phyloP scores from a whole-genome alignment of 257 asterid genomes.

The Solanum habrochaites region DNA sequence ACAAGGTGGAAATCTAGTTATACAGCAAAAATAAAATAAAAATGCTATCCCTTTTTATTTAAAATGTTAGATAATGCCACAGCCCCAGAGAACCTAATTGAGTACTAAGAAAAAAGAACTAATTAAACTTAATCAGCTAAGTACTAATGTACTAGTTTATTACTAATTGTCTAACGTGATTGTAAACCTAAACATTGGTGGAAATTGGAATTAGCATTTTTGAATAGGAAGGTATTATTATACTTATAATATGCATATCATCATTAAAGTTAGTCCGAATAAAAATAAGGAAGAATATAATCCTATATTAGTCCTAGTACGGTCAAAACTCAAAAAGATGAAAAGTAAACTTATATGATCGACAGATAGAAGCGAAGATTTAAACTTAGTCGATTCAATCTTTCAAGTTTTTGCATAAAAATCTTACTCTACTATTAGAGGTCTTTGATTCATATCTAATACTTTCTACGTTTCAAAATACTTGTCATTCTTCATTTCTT shows the following conservation, averaged over 20 bases:
- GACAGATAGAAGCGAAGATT: not conserved
- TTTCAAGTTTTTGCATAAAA: too few species aligned
- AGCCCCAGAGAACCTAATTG: not conserved
- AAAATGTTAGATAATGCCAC: not conserved
- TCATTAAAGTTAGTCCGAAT: not conserved
- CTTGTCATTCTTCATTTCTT: not conserved
- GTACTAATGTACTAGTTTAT: not conserved
- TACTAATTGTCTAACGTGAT: not conserved
- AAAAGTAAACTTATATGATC: not conserved
- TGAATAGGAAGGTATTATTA: not conserved
- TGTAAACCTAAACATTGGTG: not conserved
- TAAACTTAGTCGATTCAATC: not conserved
- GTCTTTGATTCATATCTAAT: not conserved
- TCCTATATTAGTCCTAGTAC: too few species aligned
- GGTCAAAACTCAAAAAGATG: not conserved
- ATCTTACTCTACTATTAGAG: too few species aligned
- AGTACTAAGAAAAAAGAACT: not conserved
- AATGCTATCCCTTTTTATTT: not conserved
- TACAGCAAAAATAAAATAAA: not conserved
- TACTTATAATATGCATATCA: not conserved
- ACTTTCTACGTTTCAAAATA: too few species aligned
- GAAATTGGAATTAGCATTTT: not conserved
- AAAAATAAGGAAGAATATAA: too few species aligned
- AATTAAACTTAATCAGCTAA: not conserved
- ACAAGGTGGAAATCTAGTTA: constrained; percentile 2